Conservation (phyloP, 345 rosid genomes). For the Gossypium ekmanianum region DNA sequence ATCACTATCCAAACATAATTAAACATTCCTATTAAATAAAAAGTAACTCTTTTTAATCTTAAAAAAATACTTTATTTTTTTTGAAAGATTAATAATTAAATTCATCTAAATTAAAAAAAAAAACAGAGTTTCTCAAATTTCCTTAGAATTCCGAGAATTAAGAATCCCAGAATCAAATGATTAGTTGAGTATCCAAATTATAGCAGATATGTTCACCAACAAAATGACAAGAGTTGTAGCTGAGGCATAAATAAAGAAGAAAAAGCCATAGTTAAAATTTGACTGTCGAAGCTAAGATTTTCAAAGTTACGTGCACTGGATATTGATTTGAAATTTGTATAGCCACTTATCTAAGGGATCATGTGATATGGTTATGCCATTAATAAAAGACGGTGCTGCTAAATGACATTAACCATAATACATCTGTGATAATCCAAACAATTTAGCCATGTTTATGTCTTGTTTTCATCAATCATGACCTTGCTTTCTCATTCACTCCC, state of each 20-base stretch:
- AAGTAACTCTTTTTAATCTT: too few species aligned
- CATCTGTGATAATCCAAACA: slow-evolving; percentile 15
- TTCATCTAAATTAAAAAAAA: too few species aligned
- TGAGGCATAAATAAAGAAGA: background rate
- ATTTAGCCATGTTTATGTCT: background rate
- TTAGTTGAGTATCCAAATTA: background rate
- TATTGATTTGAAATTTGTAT: background rate
- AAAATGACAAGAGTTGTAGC: background rate
- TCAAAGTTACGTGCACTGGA: background rate
- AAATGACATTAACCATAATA: slow-evolving; percentile 21
- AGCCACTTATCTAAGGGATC: background rate
- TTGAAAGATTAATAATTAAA: too few species aligned
- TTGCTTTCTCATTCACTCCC: background rate
- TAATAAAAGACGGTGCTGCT: background rate
- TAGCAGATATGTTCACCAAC: background rate
- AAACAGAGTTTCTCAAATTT: background rate
- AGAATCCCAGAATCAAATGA: background rate
- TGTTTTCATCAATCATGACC: background rate
- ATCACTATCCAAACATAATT: too few species aligned
- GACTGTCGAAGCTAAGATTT: slow-evolving; percentile 4
- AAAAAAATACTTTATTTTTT: too few species aligned
- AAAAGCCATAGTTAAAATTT: background rate
- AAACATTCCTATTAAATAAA: too few species aligned
- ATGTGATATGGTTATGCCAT: slow-evolving; percentile 17
- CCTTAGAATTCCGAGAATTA: background rate